Conservation (phyloP, 2,329 filamentous ascomycete genomes). For the Fusarium sp. region DNA sequence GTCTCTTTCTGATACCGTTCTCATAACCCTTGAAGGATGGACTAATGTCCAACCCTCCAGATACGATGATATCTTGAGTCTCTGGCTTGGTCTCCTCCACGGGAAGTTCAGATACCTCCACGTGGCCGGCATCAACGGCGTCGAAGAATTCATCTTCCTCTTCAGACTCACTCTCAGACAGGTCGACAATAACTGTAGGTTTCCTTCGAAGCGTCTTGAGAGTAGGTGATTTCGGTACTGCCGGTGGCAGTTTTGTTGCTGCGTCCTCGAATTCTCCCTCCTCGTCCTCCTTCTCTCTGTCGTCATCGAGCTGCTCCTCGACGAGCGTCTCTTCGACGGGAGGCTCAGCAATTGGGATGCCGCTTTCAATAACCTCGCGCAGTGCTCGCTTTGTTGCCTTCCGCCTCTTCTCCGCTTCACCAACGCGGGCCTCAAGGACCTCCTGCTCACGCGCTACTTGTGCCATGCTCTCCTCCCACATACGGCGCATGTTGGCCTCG, state of each 20-base stretch:
- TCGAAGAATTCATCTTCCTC: constrained; percentile 97
- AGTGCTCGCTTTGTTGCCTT: constrained; percentile 90
- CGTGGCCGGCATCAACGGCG: constrained; percentile 91
- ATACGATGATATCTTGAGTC: constrained; percentile 56
- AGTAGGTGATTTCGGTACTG: constrained; percentile 24
- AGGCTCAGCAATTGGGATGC: constrained; percentile 49
- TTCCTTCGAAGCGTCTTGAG: constrained; percentile 61
- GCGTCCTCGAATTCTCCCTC: constrained; percentile 42
- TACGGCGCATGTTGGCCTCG: constrained; percentile 88
- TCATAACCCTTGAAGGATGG: constrained; percentile 91
- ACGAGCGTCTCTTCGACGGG: constrained; percentile 45
- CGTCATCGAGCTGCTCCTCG: constrained; percentile 48
- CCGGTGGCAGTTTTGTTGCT: constrained; percentile 16
- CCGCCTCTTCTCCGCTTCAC: constrained; percentile 90
- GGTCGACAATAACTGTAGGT: constrained; percentile 75
- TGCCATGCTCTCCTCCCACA: constrained; percentile 99
- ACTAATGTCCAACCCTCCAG: constrained; percentile 72
- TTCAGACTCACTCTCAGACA: constrained; percentile 85
- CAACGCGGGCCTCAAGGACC: constrained; percentile 86
- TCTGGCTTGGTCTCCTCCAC: constrained; percentile 57
- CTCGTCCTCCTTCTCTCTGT: constrained; percentile 29
- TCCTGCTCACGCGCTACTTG: constrained; percentile 96
- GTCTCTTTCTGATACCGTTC: constrained; percentile 80
- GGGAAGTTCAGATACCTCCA: constrained; percentile 81
- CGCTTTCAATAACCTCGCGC: constrained; percentile 81